Base-by-base conservation (phyloP, 2,329 filamentous ascomycete genomes). In the Arthrobotrys musiformis region DNA sequence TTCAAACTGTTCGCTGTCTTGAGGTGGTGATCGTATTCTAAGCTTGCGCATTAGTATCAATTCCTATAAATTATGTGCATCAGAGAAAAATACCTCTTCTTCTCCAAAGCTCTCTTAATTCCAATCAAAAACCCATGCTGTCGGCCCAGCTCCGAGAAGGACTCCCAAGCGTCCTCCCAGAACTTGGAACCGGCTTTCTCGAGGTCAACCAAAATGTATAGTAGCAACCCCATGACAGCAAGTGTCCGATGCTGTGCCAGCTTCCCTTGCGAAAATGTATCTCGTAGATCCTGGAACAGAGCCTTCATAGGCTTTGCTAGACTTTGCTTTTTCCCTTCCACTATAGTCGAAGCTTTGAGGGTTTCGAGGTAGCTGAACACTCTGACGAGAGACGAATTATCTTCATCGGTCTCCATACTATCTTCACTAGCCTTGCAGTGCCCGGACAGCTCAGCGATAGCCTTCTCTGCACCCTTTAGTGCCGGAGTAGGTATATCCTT, bases 361-460 rank as follows among this genome's bases (percentile, higher is more conserved):
- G 50, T 17, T 13, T 76, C 56, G 9, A 76, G 64, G 42, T 70
- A 76, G 3, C 64, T 61, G 24, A 64, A 76, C 24, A 68, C 62
- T 28, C 33, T 70, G 2, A 70, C 8, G 2, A 76, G 58, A 11
- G 58, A n/a, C 11, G 22, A 13, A 9, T 76, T 26, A 58, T 54
- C 40, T 7, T 64, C 60, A 17, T 66, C 64, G 2, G 66, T 76
- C 5, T 70, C 64, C 64, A 70, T 70, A n/a, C 26, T 44, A 58
- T 75, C 63, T 26, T 66, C 64, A n/a, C 17, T 26, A 19, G 26
- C 33, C 4, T 46, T 33, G 48, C 26, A 64, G 26, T 56, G 22
- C 1, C 7, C 44, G 15, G 35, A 44, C 13, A 66, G 13, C n/a
- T 66, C 64, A 1, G 28, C 24, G 4, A 76, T 48, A 11, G 35